phyloP scores from a whole-genome alignment of 1,284 basidiomycete species.

The Pyrrhoderma noxium region DNA sequence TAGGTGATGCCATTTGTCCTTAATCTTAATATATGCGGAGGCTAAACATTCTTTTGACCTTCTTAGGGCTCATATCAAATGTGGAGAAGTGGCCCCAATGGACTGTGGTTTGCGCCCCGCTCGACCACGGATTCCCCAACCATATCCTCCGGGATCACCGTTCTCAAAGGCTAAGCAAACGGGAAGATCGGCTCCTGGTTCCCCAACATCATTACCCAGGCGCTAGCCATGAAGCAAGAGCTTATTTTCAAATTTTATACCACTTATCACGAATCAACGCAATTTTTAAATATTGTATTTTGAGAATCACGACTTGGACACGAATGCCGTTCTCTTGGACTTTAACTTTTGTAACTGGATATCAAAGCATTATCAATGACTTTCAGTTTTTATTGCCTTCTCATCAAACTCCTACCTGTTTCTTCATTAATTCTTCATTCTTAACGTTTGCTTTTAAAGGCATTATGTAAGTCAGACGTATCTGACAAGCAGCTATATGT shows the following conservation, averaged over 20 bases:
- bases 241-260: background rate
- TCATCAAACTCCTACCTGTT: too few species aligned
- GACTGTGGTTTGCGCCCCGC: conserved; percentile 58
- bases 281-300: too few species aligned
- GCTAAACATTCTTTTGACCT: conserved; percentile 16
- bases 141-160: conserved; percentile 13
- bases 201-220: conserved; percentile 12
- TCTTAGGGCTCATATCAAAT: conserved; percentile 70
- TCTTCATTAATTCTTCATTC: too few species aligned
- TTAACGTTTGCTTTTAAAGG: too few species aligned
- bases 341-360: too few species aligned
- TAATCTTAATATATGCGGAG: conserved; percentile 16
- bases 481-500: too few species aligned
- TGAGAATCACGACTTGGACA: too few species aligned
- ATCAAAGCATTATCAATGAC: too few species aligned
- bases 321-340: too few species aligned
- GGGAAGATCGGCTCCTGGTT: conserved; percentile 7
- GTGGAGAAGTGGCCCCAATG: conserved; percentile 70
- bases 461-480: too few species aligned
- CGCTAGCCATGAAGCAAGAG: background rate
- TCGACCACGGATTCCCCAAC: conserved; percentile 14
- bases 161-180: conserved; percentile 13
- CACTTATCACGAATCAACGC: too few species aligned
- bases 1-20: conserved; percentile 35
- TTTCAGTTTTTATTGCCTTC: too few species aligned